Percentiles rank a stretch among this genome's conserved stretches.
These are phyloP conservation scores for Globisporangium nagaii DNA, from an alignment of 352 stramenopile species.

Conservation along the genomic window DNA sequence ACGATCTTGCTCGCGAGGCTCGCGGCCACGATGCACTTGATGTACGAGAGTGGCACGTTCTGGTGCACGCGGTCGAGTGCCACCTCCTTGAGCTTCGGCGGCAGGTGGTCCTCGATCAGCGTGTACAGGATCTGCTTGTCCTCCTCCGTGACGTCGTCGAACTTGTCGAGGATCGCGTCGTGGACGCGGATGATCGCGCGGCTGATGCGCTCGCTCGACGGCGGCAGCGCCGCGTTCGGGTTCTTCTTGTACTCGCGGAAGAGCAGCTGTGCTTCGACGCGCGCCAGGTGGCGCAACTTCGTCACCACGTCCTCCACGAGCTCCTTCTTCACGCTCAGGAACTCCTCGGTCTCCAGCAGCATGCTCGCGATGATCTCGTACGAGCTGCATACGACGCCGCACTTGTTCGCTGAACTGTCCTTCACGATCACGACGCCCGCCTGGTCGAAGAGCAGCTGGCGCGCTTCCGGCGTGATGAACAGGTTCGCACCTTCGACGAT, in stretches of 20 bases:
- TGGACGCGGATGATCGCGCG: slow-evolving; percentile 95
- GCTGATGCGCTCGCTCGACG: slow-evolving; percentile 94
- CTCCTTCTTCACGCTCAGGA: slow-evolving; percentile 93
- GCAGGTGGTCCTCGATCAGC: slow-evolving; percentile 90
- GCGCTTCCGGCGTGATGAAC: slow-evolving; percentile 80
- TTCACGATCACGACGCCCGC: slow-evolving; percentile 96
- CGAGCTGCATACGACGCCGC: slow-evolving; percentile 78
- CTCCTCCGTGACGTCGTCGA: slow-evolving; percentile 88
- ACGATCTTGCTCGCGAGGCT: slow-evolving; percentile 97
- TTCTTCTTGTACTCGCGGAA: slow-evolving; percentile 97
- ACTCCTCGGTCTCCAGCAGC: slow-evolving; percentile 95
- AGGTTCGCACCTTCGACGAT: slow-evolving; percentile 86
- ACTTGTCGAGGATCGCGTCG: slow-evolving; percentile 89
- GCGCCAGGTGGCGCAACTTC: slow-evolving; percentile 90
- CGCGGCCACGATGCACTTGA: slow-evolving; percentile 95
- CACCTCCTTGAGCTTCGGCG: slow-evolving; percentile 91
- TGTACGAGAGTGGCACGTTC: slow-evolving; percentile 93
- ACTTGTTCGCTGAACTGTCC: slow-evolving; percentile 94
- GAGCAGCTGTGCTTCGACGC: slow-evolving; percentile 94
- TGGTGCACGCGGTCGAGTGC: slow-evolving; percentile 91
- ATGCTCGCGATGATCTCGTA: slow-evolving; percentile 91
- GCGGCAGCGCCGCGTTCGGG: slow-evolving; percentile 77
- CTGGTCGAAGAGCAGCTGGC: slow-evolving; percentile 92
- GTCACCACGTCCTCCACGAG: slow-evolving; percentile 93
- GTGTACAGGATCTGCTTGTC: slow-evolving; percentile 79